phyloP scores from a whole-genome alignment of 441 rosid species.

The Kokia cookei region DNA sequence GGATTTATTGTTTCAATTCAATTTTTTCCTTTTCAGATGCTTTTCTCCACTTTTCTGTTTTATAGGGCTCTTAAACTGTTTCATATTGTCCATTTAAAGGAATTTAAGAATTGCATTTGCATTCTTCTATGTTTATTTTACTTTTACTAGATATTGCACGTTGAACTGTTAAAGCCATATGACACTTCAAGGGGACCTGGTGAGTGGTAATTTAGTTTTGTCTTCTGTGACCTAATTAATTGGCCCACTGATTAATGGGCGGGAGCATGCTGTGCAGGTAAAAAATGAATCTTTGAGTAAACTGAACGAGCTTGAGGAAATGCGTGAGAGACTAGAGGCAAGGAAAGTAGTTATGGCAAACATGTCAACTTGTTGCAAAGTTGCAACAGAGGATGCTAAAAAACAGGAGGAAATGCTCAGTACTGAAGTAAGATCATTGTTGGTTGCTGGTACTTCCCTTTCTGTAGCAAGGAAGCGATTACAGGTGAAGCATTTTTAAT shows the following conservation, averaged over 20 bases:
- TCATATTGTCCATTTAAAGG: too few relatives aligned
- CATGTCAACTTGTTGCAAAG: conserved; percentile 35
- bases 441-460: conserved; percentile 78
- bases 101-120: too few relatives aligned
- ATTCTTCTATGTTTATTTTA: too few relatives aligned
- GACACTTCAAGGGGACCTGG: neutral
- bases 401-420: conserved; percentile 66
- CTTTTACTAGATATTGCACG: too few relatives aligned
- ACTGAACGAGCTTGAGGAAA: conserved; percentile 70
- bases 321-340: conserved; percentile 61
- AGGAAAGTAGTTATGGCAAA: conserved; percentile 40
- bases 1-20: too few relatives aligned
- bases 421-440: conserved; percentile 60
- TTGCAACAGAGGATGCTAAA: conserved; percentile 46
- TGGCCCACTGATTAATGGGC: conserved; percentile 79
- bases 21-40: too few relatives aligned
- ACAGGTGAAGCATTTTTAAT: conserved; percentile 45
- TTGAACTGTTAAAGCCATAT: neutral
- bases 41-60: too few relatives aligned
- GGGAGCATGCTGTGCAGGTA: conserved; percentile 65
- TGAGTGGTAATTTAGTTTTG: neutral
- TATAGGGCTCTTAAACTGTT: too few relatives aligned
- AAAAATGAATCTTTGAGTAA: conserved; percentile 57
- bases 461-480: conserved; percentile 61
- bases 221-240: conserved; percentile 35